These are phyloP conservation scores for Sesbania bispinosa DNA, from an alignment of 306 rosid genomes.

Conservation along the genomic window DNA sequence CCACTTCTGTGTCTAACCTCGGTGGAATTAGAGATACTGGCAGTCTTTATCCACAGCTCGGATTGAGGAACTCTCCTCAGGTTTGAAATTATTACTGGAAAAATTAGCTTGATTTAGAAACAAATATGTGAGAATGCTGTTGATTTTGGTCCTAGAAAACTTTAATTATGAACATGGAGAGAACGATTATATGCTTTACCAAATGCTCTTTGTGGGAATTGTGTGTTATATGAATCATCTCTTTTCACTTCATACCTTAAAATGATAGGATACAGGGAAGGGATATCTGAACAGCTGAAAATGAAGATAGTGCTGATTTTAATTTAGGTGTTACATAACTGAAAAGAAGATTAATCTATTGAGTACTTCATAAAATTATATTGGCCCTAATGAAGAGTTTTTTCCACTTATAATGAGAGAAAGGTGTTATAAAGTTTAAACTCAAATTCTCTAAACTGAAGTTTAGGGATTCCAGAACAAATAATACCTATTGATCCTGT, in stretches of 20 bases:
- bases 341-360: not conserved
- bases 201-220: not conserved
- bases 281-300: not conserved
- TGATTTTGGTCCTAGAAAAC: not conserved
- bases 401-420: not conserved
- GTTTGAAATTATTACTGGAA: constrained; percentile 35
- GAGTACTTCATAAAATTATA: not conserved
- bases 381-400: not conserved
- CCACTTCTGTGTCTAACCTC: constrained; percentile 54
- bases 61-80: constrained; percentile 74
- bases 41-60: constrained; percentile 57
- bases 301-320: not conserved
- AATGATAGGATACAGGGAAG: not conserved
- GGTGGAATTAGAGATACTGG: constrained; percentile 69
- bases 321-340: not conserved
- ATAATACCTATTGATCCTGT: not conserved
- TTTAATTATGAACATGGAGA: not conserved
- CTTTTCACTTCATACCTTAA: not conserved
- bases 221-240: not conserved
- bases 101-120: not conserved
- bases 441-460: not conserved
- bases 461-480: not conserved
- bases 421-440: not conserved
- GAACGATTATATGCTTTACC: not conserved
- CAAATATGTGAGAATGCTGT: not conserved